Conservation (phyloP, 2,329 filamentous ascomycete genomes). For the Aspergillus ustus region DNA sequence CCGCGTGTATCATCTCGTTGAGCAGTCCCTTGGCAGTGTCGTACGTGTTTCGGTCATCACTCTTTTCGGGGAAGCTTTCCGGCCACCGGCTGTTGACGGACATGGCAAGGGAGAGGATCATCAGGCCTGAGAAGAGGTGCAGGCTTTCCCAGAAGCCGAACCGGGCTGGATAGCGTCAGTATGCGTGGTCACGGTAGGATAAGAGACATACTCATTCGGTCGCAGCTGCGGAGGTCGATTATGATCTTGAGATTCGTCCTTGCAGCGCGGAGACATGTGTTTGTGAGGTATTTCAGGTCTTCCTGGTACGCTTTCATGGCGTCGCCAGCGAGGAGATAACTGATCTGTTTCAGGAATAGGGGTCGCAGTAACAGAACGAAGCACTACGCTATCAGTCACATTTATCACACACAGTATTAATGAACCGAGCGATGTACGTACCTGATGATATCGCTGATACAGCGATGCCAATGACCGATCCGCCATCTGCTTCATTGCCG, state of each 20-base stretch:
- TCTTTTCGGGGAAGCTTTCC: background rate
- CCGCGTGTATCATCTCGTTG: background rate
- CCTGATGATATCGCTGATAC: constrained; percentile 21
- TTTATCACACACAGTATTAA: background rate
- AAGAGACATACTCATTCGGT: background rate
- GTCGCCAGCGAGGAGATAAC: background rate
- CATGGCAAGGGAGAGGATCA: constrained; percentile 23
- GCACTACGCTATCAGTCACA: constrained; percentile 1
- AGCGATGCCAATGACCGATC: constrained; percentile 20
- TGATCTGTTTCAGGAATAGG: constrained; percentile 16
- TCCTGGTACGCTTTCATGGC: background rate
- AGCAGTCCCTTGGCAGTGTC: constrained; percentile 4
- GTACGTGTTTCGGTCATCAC: background rate
- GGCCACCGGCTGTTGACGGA: constrained; percentile 2
- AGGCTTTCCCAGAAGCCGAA: constrained; percentile 33
- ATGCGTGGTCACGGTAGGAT: background rate
- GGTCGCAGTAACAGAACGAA: constrained; percentile 20
- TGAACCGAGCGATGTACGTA: background rate
- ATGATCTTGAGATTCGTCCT: constrained; percentile 1
- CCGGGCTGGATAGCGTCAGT: constrained; percentile 16
- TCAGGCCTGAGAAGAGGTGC: constrained; percentile 30
- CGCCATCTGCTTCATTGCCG: background rate
- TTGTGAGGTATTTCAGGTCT: background rate
- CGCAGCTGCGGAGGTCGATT: constrained; percentile 4
- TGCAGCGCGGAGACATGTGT: background rate